phyloP scores from a whole-genome alignment of 2,329 filamentous ascomycete genomes.

The Tolypocladium tropicale region DNA sequence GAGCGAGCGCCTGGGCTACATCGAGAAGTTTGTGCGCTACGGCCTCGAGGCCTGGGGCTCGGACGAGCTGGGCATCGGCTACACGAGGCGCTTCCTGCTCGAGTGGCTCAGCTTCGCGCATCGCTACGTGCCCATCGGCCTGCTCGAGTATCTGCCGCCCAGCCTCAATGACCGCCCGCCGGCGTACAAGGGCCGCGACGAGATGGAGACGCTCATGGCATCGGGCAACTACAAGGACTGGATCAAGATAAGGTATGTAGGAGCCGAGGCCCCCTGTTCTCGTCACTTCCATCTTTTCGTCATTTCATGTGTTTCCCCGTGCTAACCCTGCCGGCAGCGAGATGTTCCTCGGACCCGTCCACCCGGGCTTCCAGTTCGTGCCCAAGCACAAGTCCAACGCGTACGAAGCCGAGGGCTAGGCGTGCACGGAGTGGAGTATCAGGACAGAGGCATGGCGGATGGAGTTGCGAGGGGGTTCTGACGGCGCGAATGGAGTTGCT shows the following conservation, averaged over 20 bases:
- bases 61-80: slow-evolving; percentile 87
- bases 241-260: slow-evolving; percentile 94
- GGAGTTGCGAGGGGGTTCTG: neutral
- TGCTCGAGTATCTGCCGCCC: slow-evolving; percentile 82
- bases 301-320: neutral
- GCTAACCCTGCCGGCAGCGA: slow-evolving; percentile 48
- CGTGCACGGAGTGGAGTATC: neutral
- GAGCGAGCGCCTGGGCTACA: slow-evolving; percentile 69
- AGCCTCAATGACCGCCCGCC: slow-evolving; percentile 84
- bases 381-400: slow-evolving; percentile 96
- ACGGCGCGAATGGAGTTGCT: neutral
- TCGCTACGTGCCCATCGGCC: slow-evolving; percentile 81
- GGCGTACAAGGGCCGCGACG: slow-evolving; percentile 71
- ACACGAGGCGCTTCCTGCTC: slow-evolving; percentile 81
- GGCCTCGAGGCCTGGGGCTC: slow-evolving; percentile 93
- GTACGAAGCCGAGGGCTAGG: slow-evolving; percentile 66
- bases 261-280: neutral
- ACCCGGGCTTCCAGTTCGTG: slow-evolving; percentile 85
- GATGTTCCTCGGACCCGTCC: slow-evolving; percentile 91
- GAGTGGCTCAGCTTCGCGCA: slow-evolving; percentile 94
- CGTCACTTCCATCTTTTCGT: neutral
- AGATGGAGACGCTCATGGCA: slow-evolving; percentile 85
- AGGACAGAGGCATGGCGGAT: neutral
- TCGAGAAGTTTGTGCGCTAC: slow-evolving; percentile 84
- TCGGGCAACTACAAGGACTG: slow-evolving; percentile 93